These are phyloP conservation scores for Botrytis medusae DNA, from an alignment of 2,329 filamentous ascomycete species.

Conservation along the genomic window DNA sequence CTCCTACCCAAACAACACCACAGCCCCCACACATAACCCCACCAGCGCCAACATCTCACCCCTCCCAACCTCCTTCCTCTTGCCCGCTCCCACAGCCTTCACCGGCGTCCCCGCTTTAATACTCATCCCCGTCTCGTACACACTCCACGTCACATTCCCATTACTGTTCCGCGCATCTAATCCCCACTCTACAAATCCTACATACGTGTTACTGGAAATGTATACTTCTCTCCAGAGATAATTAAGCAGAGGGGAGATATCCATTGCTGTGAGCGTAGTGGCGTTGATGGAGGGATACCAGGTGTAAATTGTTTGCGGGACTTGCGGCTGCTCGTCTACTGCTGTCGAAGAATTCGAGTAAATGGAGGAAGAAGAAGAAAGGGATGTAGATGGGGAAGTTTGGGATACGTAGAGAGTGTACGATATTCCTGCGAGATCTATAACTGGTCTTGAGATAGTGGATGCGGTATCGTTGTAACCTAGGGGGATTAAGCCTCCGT, in stretches of 20 bases:
- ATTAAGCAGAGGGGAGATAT: background rate
- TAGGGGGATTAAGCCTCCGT: background rate
- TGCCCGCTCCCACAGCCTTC: background rate
- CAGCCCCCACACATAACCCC: background rate
- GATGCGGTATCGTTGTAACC: background rate
- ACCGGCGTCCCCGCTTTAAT: background rate
- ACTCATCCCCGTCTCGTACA: background rate
- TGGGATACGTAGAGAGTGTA: background rate
- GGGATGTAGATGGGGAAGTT: background rate
- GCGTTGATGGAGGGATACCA: background rate
- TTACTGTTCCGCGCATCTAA: background rate
- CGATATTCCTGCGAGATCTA: background rate
- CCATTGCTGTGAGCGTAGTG: background rate
- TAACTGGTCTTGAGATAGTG: background rate
- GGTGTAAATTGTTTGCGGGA: conserved; percentile 10
- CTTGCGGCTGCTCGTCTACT: background rate
- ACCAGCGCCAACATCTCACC: background rate
- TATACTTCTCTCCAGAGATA: conserved; percentile 16
- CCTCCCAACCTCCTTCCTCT: background rate
- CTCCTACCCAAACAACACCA: background rate
- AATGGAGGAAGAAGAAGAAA: background rate
- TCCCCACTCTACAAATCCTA: conserved; percentile 16
- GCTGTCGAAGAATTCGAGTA: background rate
- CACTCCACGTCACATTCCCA: conserved; percentile 1
- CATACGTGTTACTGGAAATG: background rate